Conservation (phyloP, 306 rosid species). For the Rosa lucieae region DNA sequence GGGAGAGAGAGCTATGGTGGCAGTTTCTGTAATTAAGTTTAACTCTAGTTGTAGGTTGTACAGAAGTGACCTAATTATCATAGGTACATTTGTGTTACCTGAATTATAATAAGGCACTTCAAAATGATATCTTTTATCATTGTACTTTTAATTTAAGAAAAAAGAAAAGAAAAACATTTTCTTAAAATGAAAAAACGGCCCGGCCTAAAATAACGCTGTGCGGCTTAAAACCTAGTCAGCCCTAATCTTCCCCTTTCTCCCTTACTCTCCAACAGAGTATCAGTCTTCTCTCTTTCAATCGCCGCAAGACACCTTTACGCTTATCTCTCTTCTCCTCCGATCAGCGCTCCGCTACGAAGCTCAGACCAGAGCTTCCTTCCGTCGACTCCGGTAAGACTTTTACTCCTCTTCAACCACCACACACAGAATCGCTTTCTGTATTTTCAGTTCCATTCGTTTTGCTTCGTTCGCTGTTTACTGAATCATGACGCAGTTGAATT, state of each 20-base stretch:
- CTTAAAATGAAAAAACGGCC: not conserved
- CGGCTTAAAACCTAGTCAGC: slow-evolving; percentile 4
- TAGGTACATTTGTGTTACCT: no score
- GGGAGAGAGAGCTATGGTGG: no score
- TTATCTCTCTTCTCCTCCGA: not conserved
- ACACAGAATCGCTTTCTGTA: not conserved
- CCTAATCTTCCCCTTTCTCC: not conserved
- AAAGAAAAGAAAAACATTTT: not conserved
- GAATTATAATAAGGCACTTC: no score
- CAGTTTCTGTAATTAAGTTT: no score
- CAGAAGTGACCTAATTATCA: no score
- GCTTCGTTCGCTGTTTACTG: not conserved
- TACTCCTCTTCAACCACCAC: not conserved
- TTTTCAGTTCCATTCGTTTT: not conserved
- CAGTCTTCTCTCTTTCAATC: not conserved
- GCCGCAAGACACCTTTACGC: not conserved
- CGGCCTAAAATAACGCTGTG: not conserved
- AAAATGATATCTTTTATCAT: no score
- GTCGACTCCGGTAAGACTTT: not conserved
- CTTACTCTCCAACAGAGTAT: not conserved
- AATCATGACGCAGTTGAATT: not conserved
- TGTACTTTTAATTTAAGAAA: no score
- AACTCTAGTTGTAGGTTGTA: no score
- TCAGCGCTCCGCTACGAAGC: not conserved
- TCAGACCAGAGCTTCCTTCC: not conserved